Base-by-base conservation (phyloP, 2,329 filamentous ascomycete species). In the Chaetomiaceae sp. region DNA sequence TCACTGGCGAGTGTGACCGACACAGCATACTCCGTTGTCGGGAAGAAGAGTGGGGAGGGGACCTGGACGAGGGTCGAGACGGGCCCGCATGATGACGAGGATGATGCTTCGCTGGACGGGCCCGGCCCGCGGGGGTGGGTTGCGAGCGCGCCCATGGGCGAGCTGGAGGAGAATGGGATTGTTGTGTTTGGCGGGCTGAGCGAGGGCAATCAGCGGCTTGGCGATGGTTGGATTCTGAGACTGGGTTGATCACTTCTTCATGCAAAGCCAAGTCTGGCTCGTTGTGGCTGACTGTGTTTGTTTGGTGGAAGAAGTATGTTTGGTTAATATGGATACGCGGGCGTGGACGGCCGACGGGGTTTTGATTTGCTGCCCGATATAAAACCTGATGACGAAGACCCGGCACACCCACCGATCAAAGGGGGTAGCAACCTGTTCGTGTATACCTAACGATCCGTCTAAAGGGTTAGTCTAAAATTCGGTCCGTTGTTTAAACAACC, bases 181-280 rank as follows among this genome's bases (percentile, higher is more conserved):
- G 65, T 86, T 25, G 60, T 87, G 10, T 83, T 80, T 71, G 84
- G 84, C 32, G 84, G 84, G 1, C 48, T 84, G 51, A 71, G 73
- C 40, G 75, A 75, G 34, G 69, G 70, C 16, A 79, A 80, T 57
- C 66, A 69, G 61, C 70, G 78, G 41, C 64, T 83, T 40, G 79
- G 76, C 33, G 82, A 86, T 65, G 83, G 79, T 2, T 87, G 83
- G 82, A 80, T 86, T 43, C 69, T 87, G 61, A 74, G 79, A 54
- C 68, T 85, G 54, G 75, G 71, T 8, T 71, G 55, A 62, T 30
- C n/a, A n/a, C 7, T 21, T 18, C 13, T 6, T 27, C 23, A 18
- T 20, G 23, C n/a, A n/a, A n/a, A n/a, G 29, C 37, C 13, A 8
- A 20, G 16, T 1, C 14, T 9, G 23, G n/a, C 37, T n/a, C 1